Percentiles rank a stretch among this genome's conserved stretches.
Evolutionary conservation across 768 basidiomycete species (phyloP).

Genomic region (Boletus rex-veris): DNA sequence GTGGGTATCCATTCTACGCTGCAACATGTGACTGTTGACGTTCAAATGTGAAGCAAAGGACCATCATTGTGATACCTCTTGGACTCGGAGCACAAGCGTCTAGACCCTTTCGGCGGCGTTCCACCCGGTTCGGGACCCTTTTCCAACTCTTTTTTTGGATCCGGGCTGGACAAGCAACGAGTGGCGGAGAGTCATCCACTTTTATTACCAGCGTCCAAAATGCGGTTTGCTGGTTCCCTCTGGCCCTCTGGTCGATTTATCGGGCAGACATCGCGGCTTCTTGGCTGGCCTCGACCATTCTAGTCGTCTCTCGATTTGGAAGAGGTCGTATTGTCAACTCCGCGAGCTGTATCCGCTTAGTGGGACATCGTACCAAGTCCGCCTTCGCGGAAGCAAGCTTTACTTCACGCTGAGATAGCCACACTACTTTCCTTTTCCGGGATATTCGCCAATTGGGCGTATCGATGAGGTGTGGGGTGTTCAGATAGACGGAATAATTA

Average conservation of each 20-base stretch:
- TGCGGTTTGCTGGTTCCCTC: neutral
- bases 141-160: neutral
- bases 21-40: neutral
- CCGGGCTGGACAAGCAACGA: neutral
- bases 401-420: neutral
- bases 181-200: neutral
- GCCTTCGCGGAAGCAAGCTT: slow-evolving; percentile 27
- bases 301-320: slow-evolving; percentile 30
- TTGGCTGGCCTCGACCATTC: slow-evolving; percentile 6
- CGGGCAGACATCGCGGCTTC: neutral
- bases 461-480: too few relatives aligned
- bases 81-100: neutral
- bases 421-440: neutral
- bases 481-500: too few relatives aligned
- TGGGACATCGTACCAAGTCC: slow-evolving; percentile 19
- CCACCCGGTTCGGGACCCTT: neutral
- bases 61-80: neutral
- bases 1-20: neutral
- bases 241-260: neutral
- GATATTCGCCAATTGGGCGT: neutral
- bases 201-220: neutral
- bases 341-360: slow-evolving; percentile 28
- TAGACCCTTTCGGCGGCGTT: neutral
- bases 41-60: neutral
- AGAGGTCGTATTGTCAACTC: slow-evolving; percentile 24